Percentiles rank a stretch among this genome's conserved stretches.
Conservation (phyloP, 225 moss, liverwort and hornwort genomes). For the Physcomitrium patens region DNA sequence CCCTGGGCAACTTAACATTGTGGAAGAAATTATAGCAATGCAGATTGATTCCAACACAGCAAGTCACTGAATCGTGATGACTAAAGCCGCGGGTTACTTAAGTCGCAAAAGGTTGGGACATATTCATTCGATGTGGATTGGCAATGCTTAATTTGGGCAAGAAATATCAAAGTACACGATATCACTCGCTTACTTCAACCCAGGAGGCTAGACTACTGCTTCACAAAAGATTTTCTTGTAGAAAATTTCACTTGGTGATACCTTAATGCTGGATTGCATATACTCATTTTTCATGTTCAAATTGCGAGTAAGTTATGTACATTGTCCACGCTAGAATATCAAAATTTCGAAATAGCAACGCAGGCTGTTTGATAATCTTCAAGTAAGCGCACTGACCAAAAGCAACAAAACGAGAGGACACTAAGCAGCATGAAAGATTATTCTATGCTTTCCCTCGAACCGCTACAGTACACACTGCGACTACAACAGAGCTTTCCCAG, state of each 20-base stretch:
- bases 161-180: neutral
- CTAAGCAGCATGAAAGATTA: neutral
- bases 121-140: neutral
- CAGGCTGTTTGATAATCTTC: neutral
- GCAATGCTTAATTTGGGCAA: neutral
- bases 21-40: neutral
- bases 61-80: neutral
- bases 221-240: too few relatives aligned
- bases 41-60: neutral
- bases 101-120: neutral
- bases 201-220: too few relatives aligned
- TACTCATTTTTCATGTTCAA: neutral
- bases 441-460: too few relatives aligned
- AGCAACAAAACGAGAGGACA: neutral
- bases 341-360: conserved; percentile 3
- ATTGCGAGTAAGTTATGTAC: neutral
- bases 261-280: neutral
- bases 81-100: neutral
- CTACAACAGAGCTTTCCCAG: conserved; percentile 10
- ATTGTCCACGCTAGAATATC: neutral
- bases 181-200: neutral
- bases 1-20: neutral
- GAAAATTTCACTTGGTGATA: neutral
- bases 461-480: neutral
- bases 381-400: neutral